Evolutionary conservation across 805 yeast genomes (phyloP), one percentile per base, ranked within the genome.

Genomic region (Metschnikowia picachoensis): DNA sequence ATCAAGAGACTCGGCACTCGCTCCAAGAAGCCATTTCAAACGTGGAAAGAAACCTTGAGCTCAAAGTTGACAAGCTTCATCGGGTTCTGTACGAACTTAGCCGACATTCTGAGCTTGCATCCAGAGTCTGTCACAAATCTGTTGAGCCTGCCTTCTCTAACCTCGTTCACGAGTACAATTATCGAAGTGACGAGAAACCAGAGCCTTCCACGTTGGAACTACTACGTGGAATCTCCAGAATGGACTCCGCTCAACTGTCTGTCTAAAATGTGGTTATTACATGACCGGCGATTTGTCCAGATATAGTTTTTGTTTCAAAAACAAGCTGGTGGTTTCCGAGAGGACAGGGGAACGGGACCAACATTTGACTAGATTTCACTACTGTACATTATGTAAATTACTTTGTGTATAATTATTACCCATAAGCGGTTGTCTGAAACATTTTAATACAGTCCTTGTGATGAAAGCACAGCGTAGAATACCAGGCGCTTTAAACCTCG

Each of bases 21-120:
- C 47, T 44, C 20, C 31, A 48, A 8, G 43, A 48, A 31, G 48
- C 58, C 20, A 44, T 50, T 28, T 40, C 48, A 8, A 44, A 47
- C 33, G 57, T 58, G 30, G 52, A 51, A 36, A 43, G 39, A 11
- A 46, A 55, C 27, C 47, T 69, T 25, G 67, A 62, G 41, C 31
- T 55, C 1, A 55, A 64, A 7, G 55, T 77, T 11, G 81, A 77
- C 46, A 62, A 61, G 44, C 57, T 77, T 37, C 66, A 62, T 51
- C 58, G 62, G 41, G 52, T 62, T 35, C 60, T 66, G 39, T 62
- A 67, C 53, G 59, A 58, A 44, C 43, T 71, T 42, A 49, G 51
- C 27, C 59, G 57, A 46, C 56, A 65, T 10, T 52, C 53, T 13
- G 60, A 60, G 17, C 42, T 68, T 15, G 59, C 60, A 8, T 59